Base-by-base conservation (phyloP, 2,329 filamentous ascomycete genomes). In the Apiospora sp. region DNA sequence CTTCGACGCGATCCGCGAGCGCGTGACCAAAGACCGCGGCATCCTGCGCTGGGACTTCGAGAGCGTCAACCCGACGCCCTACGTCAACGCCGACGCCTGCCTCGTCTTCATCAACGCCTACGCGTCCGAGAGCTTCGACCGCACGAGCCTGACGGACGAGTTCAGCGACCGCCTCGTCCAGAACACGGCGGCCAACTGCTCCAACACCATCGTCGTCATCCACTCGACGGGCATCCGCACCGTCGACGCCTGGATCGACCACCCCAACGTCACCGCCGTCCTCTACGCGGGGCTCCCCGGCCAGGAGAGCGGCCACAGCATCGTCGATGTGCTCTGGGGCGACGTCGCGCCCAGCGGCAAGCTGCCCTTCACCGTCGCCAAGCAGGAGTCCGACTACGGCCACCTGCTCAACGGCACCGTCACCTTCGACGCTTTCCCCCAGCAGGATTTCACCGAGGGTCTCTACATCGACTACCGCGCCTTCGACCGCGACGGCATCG, bases 401-500 rank as follows among this genome's bases (percentile, higher is more conserved):
- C 87, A 91, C 78, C 84, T 90, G 69, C 89, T 92, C 0, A 92
- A 93, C 76, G 88, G 87, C 19, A 83, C 92, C 7, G 85, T 91
- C 2, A 70, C 72, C 8, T 71, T 73, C 61, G 71, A 71, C 64
- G 37, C 49, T 58, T 74, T 73, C 71, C 93, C 94, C 0, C 94
- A 97, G 78, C 93, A 96, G 76, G 91, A 93, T 75, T 97, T 95
- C 80, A 87, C 86, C 0, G 94, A 97, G 79, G 94, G 93, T 0
- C 84, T 97, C 0, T 95, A 94, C 79, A 91, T 97, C 76, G 95
- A 98, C 84, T 97, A 98, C 83, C 91, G 94, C n/a, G 90, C 94
- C 81, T 95, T 97, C 77, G 94, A 97, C 84, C 92, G 92, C 78
- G 81, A 92, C 69, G 86, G 87, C 71, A 92, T 96, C 73, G 86